Base-by-base conservation (phyloP, 345 rosid species). In the Euphorbia tirucalli region DNA sequence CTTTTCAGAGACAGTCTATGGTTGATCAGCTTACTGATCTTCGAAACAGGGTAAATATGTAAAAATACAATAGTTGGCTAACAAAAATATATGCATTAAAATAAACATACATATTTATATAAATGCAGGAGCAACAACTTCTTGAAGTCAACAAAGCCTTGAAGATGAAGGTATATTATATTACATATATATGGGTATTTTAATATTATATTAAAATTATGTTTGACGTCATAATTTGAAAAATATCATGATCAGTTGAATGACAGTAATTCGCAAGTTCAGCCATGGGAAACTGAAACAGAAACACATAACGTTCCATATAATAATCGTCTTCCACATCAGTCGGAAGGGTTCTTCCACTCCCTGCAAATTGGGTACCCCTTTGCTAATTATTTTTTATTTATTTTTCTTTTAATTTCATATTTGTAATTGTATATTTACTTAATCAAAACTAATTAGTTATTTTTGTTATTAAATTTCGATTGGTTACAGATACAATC, bases 311-410 rank as follows among this genome's bases (percentile, higher is more conserved):
- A 44, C 73, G 48, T 70, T 60, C 44, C 78, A 2, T 83, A 43
- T 71, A n/a, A n/a, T n/a, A 67, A 27, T 68, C 83, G 67, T 30
- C 81, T 74, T 68, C 76, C 78, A 3, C 52, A 77, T 68, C 84
- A 84, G 15, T 60, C 86, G 2, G 80, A 86, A 28, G 87, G 74
- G 1, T 83, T 85, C 73, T 83, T 83, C 74, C 85, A 85, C 66
- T 61, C 79, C 0, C 71, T 85, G 58, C 90, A 83, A 72, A 82
- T 83, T n/a, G 90, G 93, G 90, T n/a, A n/a, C n/a, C n/a, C n/a
- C n/a, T n/a, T n/a, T n/a, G n/a, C n/a, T n/a, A n/a, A n/a, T n/a
- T n/a, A n/a, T n/a, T n/a, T n/a, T n/a, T n/a, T 86, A 85, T 3
- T 49, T 7, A 15, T 22, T 56, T 0, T 7, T 10, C 14, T 62